Base-by-base conservation (phyloP, 352 stramenopile genomes). In the Thalassiosira exigua region DNA sequence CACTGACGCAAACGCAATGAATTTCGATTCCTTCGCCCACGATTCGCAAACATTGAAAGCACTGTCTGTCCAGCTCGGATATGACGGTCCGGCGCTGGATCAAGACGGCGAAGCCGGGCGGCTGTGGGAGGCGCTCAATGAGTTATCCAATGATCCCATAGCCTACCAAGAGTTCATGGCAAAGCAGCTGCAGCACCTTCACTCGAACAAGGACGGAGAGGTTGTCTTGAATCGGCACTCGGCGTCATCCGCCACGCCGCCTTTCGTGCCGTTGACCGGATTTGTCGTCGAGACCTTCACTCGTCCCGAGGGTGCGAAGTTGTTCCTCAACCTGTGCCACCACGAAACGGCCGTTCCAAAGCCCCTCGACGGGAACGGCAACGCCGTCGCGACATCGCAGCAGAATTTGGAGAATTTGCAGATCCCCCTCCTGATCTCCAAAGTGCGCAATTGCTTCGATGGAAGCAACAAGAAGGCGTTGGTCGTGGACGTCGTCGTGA, bases 281-380 rank as follows among this genome's bases (percentile, higher is more conserved):
- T 75, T 68, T 58, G 66, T 75, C n/a, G 66, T 66, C 9, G 67
- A 68, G 22, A 17, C 32, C 29, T 75, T 68, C 32, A 1, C 65
- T 48, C 32, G 19, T n/a, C 33, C 21, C 0, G 21, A 39, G 17
- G 30, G 46, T 32, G 44, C 24, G 41, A 69, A 77, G 39, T 30
- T 77, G n/a, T 77, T 71, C 24, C n/a, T 77, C 42, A 77, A 77
- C 29, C 48, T 77, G 29, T 77, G 69, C 39, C 27, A 71, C 7
- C 69, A 77, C 29, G 57, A 60, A n/a, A 65, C 21, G 22, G 24
- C 64, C 32, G 58, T 65, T 24, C 36, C 7, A 64, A 71, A 65
- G 32, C 56, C 56, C 2, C 7, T 61, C 44, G 21, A 76, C 19
- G 67, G 3, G 4, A 17, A 57, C 51, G 67, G 58, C 11, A 22